These are phyloP conservation scores for Penicillium crystallinum DNA, from an alignment of 495 filamentous ascomycete species.

Conservation along the genomic window DNA sequence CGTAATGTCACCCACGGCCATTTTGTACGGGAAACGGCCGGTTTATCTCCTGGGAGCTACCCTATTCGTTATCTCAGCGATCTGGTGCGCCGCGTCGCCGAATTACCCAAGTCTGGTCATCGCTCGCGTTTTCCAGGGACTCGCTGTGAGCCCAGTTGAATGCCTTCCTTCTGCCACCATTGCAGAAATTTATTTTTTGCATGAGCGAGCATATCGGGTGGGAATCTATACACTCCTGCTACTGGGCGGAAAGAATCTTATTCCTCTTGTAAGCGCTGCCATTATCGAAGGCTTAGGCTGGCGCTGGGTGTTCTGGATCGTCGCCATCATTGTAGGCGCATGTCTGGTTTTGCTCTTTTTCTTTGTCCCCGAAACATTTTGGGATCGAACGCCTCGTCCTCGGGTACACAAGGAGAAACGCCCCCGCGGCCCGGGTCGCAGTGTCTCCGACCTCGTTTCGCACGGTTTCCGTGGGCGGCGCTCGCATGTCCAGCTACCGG, in stretches of 20 bases:
- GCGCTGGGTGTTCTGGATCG: constrained; percentile 84
- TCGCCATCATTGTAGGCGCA: constrained; percentile 77
- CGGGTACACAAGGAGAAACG: constrained; percentile 35
- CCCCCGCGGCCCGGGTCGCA: constrained; percentile 27
- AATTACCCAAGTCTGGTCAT: constrained; percentile 76
- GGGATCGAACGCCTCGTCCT: constrained; percentile 78
- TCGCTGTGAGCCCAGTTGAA: constrained; percentile 88
- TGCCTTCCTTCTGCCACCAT: constrained; percentile 92
- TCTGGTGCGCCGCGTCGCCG: constrained; percentile 84
- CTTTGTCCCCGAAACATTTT: constrained; percentile 94
- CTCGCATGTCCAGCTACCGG: constrained; percentile 17
- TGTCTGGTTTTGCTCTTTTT: constrained; percentile 73
- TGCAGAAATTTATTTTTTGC: constrained; percentile 94
- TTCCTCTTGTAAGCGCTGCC: constrained; percentile 81
- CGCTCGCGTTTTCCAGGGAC: constrained; percentile 79
- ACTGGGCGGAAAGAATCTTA: constrained; percentile 87
- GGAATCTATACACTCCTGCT: constrained; percentile 93
- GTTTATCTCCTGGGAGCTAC: constrained; percentile 79
- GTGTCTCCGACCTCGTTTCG: constrained; percentile 38
- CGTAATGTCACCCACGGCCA: constrained; percentile 83
- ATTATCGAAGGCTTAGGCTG: constrained; percentile 75
- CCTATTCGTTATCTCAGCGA: constrained; percentile 66
- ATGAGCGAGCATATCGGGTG: constrained; percentile 88
- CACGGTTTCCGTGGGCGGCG: constrained; percentile 35
- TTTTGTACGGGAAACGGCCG: constrained; percentile 83